Percentiles rank a stretch among this genome's conserved stretches.
Evolutionary conservation across 2,329 filamentous ascomycete species (phyloP).

Genomic region (Emmonsiellopsis sp.): DNA sequence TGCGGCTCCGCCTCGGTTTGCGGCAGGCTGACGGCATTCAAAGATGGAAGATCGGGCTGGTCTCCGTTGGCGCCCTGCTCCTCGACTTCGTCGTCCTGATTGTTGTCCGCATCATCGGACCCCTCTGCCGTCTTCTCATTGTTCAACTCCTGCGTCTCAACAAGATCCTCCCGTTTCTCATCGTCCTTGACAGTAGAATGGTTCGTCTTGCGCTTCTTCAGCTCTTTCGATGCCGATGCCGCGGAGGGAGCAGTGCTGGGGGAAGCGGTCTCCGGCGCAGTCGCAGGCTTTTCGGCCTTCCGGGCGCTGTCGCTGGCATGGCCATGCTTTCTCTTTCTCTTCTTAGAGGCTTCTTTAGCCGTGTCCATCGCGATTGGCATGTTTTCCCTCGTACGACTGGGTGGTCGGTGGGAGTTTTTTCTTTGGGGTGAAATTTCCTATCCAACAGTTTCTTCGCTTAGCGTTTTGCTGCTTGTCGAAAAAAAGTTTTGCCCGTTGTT

Average conservation of each 20-base stretch:
- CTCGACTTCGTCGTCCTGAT: conserved; percentile 21
- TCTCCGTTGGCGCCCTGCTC: conserved; percentile 18
- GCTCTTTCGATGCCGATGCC: conserved; percentile 15
- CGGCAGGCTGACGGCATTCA: conserved; percentile 45
- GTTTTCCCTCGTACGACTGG: background rate
- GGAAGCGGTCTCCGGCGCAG: conserved; percentile 13
- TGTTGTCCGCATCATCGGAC: conserved; percentile 18
- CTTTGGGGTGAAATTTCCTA: conserved; percentile 10
- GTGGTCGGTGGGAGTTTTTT: background rate
- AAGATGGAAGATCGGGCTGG: conserved; percentile 42
- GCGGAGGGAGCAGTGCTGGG: conserved; percentile 10
- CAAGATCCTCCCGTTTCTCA: conserved; percentile 19
- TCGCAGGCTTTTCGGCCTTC: conserved; percentile 16
- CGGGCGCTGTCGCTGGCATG: conserved; percentile 18
- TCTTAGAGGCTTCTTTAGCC: conserved; percentile 30
- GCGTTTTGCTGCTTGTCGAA: background rate
- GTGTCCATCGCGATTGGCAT: conserved; percentile 26
- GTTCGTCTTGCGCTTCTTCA: conserved; percentile 31
- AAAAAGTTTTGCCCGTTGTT: conserved; percentile 1
- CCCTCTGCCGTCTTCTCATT: conserved; percentile 12
- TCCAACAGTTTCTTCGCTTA: conserved; percentile 4
- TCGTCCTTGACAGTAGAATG: conserved; percentile 27
- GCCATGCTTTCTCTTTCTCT: conserved; percentile 37
- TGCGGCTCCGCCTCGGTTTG: conserved; percentile 53
- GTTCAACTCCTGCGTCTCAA: conserved; percentile 11